Base-by-base conservation (phyloP, 352 stramenopile species). In the Pythium utonaiense region DNA sequence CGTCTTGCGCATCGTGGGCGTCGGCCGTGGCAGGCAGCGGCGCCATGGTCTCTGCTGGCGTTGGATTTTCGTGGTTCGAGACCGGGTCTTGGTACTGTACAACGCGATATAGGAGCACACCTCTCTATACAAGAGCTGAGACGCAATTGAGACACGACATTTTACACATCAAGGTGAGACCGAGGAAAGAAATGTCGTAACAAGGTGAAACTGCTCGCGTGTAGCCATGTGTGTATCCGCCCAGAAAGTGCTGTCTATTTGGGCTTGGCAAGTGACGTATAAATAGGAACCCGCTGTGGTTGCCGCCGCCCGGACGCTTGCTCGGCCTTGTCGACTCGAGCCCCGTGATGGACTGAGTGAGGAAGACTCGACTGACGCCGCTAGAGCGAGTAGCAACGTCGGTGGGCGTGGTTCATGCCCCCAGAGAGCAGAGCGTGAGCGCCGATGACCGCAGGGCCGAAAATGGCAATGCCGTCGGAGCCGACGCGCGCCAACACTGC, bases 141-240 rank as follows among this genome's bases (percentile, higher is more conserved):
- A 25, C n/a, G 40, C 5, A 4, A 19, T 25, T 9, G 30, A 41
- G n/a, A 0, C 2, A 10, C 19, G 0, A 21, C 1, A 51, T 22
- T 51, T 51, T 7, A 28, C 55, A 55, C 41, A 62, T 41, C 24
- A 62, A 55, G 55, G 47, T 62, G 55, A 61, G 10, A 61, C 16
- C 0, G 8, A 17, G 22, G 10, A 27, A 17, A 8, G 13, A 21
- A 1, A 17, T 33, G 19, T 16, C 30, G 42, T 38, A 44, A 36
- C 6, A n/a, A 19, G 53, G 40, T 60, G 25, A 42, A 7, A 52
- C 10, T 3, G 25, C 40, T 4, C 34, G n/a, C 28, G 17, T 59
- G 52, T 59, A 59, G 52, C 52, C 52, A 59, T 59, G 40, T 47
- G n/a, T n/a, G n/a, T n/a, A n/a, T n/a, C n/a, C n/a, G n/a, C n/a